These are phyloP conservation scores for Oryza australiensis DNA, from an alignment of 176 grass and related monocot genomes.

Conservation along the genomic window DNA sequence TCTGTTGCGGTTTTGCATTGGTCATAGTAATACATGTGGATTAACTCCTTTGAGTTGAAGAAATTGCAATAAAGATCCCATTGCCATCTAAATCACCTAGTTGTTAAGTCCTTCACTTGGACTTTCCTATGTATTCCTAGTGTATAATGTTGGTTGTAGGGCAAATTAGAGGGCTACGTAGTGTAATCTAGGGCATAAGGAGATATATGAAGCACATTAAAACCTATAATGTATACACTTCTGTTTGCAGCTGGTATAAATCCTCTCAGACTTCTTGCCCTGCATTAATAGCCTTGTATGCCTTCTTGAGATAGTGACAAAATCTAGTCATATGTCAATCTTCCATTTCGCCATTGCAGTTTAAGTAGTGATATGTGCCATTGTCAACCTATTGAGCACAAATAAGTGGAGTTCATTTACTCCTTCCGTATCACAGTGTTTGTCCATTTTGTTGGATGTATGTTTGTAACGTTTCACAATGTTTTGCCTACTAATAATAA, in stretches of 20 bases:
- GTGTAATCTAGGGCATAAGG: no score
- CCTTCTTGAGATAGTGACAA: background rate
- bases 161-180: background rate
- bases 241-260: background rate
- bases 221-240: background rate
- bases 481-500: background rate
- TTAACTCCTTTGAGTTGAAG: constrained; percentile 11
- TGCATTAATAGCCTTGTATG: background rate
- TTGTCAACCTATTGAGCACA: constrained; percentile 6
- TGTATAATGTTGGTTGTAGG: background rate
- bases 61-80: constrained; percentile 30
- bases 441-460: background rate
- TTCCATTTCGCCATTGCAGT: background rate
- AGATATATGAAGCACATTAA: background rate
- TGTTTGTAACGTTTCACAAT: background rate
- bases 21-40: constrained; percentile 17
- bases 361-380: constrained; percentile 19
- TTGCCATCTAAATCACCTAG: constrained; percentile 3
- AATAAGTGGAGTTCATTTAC: constrained; percentile 1
- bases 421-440: background rate
- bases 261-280: background rate
- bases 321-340: background rate
- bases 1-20: constrained; percentile 28
- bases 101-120: background rate
- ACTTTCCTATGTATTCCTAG: background rate